Percentiles rank a stretch among this genome's conserved stretches.
These are phyloP conservation scores for Cladosporium phlei DNA, from an alignment of 2,329 filamentous ascomycete genomes.

Conservation along the genomic window DNA sequence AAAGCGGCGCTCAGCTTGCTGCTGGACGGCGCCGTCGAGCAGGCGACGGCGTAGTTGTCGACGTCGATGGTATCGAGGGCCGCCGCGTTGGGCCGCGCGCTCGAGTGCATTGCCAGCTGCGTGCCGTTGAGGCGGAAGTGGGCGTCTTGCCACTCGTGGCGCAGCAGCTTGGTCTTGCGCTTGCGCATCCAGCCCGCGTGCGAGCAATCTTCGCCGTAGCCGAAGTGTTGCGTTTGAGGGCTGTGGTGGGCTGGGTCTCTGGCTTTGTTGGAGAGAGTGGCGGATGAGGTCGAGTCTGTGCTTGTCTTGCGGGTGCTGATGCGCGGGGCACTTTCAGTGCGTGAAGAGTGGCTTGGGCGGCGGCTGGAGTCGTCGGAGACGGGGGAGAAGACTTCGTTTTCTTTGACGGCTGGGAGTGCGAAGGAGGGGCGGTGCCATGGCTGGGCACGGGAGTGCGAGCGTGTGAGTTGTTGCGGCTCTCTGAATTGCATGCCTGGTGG, in stretches of 20 bases:
- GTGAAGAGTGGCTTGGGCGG: slow-evolving; percentile 7
- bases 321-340: slow-evolving; percentile 39
- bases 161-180: slow-evolving; percentile 80
- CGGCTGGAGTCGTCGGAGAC: slow-evolving; percentile 9
- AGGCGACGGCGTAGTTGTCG: slow-evolving; percentile 82
- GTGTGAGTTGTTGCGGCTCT: slow-evolving; percentile 39
- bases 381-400: slow-evolving; percentile 40
- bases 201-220: slow-evolving; percentile 32
- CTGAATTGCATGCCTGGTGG: slow-evolving; percentile 86
- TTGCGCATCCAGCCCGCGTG: slow-evolving; percentile 83
- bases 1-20: slow-evolving; percentile 84
- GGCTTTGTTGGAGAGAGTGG: slow-evolving; percentile 16
- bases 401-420: slow-evolving; percentile 64
- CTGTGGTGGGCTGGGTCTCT: slow-evolving; percentile 31
- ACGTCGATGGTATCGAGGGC: slow-evolving; percentile 78
- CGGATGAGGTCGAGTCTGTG: slow-evolving; percentile 20
- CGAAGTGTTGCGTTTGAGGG: slow-evolving; percentile 25
- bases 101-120: slow-evolving; percentile 61
- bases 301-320: slow-evolving; percentile 20
- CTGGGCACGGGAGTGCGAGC: slow-evolving; percentile 36
- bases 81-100: slow-evolving; percentile 51
- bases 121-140: slow-evolving; percentile 75
- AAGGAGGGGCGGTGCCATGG: slow-evolving; percentile 60
- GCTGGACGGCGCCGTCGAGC: slow-evolving; percentile 67
- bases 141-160: slow-evolving; percentile 89